phyloP scores from a whole-genome alignment of 1,139 yeast genomes.

The Candida anutae region DNA sequence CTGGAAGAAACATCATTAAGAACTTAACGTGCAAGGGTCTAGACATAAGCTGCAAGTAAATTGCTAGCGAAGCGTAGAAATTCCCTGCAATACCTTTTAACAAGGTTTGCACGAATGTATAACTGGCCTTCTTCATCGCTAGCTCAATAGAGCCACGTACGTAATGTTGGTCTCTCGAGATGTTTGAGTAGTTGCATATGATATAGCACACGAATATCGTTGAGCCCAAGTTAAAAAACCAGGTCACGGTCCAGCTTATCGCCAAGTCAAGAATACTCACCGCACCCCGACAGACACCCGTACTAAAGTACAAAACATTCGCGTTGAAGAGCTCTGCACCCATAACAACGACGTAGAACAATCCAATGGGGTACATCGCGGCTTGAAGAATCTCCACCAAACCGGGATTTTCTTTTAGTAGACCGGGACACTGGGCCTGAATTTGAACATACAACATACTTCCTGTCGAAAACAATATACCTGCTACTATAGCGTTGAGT shows the following conservation, averaged over 20 bases:
- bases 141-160: slow-evolving; percentile 40
- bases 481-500: slow-evolving; percentile 63
- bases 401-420: slow-evolving; percentile 43
- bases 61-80: slow-evolving; percentile 66
- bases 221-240: slow-evolving; percentile 57
- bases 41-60: slow-evolving; percentile 67
- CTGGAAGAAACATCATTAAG: slow-evolving; percentile 54
- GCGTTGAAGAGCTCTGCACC: slow-evolving; percentile 73
- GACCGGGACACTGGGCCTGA: slow-evolving; percentile 42
- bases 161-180: slow-evolving; percentile 31
- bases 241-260: slow-evolving; percentile 65
- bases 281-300: slow-evolving; percentile 61
- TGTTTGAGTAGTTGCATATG: slow-evolving; percentile 48
- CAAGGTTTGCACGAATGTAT: slow-evolving; percentile 50
- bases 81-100: slow-evolving; percentile 68
- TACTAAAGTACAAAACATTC: slow-evolving; percentile 60
- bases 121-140: slow-evolving; percentile 38
- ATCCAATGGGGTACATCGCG: slow-evolving; percentile 54
- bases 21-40: slow-evolving; percentile 76
- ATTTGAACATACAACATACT: slow-evolving; percentile 60
- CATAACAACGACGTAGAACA: slow-evolving; percentile 63
- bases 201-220: slow-evolving; percentile 60
- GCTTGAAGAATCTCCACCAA: slow-evolving; percentile 48
- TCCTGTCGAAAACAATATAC: slow-evolving; percentile 60
- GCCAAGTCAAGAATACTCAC: slow-evolving; percentile 53